Evolutionary conservation across 2,329 filamentous ascomycete genomes (phyloP), one percentile per base, ranked within the genome.

Genomic region (Colletotrichum ledebouriae): DNA sequence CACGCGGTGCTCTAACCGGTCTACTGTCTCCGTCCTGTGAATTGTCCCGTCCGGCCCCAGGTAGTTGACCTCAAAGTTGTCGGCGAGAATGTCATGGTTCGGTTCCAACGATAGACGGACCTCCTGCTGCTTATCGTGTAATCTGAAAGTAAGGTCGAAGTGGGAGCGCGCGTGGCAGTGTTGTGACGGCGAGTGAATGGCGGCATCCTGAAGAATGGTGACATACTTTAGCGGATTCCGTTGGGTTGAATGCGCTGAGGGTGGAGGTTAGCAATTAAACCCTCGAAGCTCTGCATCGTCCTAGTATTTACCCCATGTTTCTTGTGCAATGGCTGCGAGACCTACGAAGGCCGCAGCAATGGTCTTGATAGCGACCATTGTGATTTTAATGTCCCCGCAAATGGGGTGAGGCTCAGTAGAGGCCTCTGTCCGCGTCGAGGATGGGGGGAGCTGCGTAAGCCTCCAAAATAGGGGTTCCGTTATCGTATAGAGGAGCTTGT

Each of bases 81-180:
- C 87, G 62, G 91, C 87, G 52, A 99, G 84, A 67, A 98, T 90
- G 79, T 98, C 93, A 81, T 97, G 89, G 77, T 98, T 98, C 4
- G 96, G 96, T 77, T 96, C 90, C 56, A 99, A 86, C 63, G 88
- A 86, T 59, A 99, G 86, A 72, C 94, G 93, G 74, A 98, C 84
- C 72, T 89, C 87, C 71, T 94, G 87, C 69, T 86, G 82, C 60
- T 87, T 85, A 69, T 87, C 83, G 75, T 92, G 89, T 41, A 97
- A 82, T 65, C 88, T 84, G 78, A 99, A 98, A 34, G 88, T 90
- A 70, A 99, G 83, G 74, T 97, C 93, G 78, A 99, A 99, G 22
- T 89, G 83, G 13, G 94, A 95, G 64, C 92, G 84, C 56, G 94
- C 90, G 76, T 96, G 90, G 53, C 97, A 88, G 67, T 91, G 89